A percentile compares a stretch with the other conserved stretches of the same genome.
These are phyloP conservation scores for Ampelomyces quisqualis DNA, from an alignment of 2,329 filamentous ascomycete genomes.

Conservation along the genomic window DNA sequence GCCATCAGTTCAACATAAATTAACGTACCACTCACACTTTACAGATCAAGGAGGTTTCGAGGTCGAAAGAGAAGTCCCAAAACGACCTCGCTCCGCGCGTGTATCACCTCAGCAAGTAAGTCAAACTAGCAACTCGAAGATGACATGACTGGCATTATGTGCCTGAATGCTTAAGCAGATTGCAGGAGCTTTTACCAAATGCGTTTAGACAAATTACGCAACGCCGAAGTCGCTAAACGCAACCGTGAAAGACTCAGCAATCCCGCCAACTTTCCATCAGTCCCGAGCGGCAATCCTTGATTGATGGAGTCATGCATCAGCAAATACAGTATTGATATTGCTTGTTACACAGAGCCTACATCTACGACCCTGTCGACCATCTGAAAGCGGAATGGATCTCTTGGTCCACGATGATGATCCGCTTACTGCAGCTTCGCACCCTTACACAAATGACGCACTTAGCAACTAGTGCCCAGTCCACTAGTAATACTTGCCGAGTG, in stretches of 20 bases:
- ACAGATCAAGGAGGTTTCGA: constrained; percentile 52
- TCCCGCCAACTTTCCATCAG: constrained; percentile 79
- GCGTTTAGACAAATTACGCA: constrained; percentile 74
- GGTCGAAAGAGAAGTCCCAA: constrained; percentile 47
- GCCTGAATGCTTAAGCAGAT: no score
- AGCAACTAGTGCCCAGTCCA: constrained; percentile 34
- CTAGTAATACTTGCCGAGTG: constrained; percentile 16
- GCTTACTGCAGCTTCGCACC: constrained; percentile 24
- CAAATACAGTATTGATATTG: neutral
- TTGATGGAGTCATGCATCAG: neutral
- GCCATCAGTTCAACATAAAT: constrained; percentile 2
- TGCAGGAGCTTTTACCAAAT: constrained; percentile 82
- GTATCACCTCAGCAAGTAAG: constrained; percentile 78
- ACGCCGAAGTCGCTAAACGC: constrained; percentile 74
- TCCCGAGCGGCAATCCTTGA: constrained; percentile 62
- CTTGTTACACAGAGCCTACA: neutral
- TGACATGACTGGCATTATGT: no score
- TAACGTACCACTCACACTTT: neutral
- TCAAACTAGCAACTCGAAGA: no score
- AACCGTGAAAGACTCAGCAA: constrained; percentile 79
- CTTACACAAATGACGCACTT: constrained; percentile 32
- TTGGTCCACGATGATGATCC: constrained; percentile 20
- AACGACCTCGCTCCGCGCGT: constrained; percentile 71
- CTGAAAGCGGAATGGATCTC: constrained; percentile 10
- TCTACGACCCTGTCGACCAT: no score